A percentile compares a stretch with the other conserved stretches of the same genome.
phyloP scores from a whole-genome alignment of 2,329 filamentous ascomycete species.

The Nigrograna mackinnonii region DNA sequence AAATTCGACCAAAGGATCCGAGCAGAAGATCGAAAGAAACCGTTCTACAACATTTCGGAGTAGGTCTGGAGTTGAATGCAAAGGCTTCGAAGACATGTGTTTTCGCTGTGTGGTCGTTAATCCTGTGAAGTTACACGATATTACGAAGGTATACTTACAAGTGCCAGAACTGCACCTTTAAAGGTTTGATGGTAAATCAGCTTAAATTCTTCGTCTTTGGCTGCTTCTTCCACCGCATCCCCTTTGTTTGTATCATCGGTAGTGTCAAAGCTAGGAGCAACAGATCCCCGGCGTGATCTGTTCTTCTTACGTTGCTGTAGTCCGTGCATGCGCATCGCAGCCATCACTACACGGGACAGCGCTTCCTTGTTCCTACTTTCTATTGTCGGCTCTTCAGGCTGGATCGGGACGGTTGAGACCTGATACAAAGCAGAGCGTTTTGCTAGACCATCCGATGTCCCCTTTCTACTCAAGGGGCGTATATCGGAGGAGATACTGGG shows the following conservation, averaged over 20 bases:
- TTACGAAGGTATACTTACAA: conserved; percentile 27
- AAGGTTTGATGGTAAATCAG: conserved; percentile 56
- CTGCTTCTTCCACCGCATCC: conserved; percentile 28
- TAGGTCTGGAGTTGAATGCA: conserved; percentile 46
- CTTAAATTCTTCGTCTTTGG: conserved; percentile 56
- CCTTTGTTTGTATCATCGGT: conserved; percentile 17
- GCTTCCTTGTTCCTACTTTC: conserved; percentile 54
- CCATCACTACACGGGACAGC: conserved; percentile 55
- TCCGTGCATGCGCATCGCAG: conserved; percentile 57
- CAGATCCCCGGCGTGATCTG: conserved; percentile 26
- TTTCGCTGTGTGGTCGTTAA: conserved; percentile 28
- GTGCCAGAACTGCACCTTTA: conserved; percentile 53
- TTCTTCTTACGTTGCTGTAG: conserved; percentile 48
- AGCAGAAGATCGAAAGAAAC: conserved; percentile 50
- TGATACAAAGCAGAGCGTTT: conserved; percentile 37
- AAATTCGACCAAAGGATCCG: conserved; percentile 43
- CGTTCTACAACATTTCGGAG: conserved; percentile 53
- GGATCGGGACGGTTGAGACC: conserved; percentile 33
- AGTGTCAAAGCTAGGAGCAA: conserved; percentile 18
- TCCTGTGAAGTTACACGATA: neutral
- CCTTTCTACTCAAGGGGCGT: conserved; percentile 34
- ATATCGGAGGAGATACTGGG: conserved; percentile 36
- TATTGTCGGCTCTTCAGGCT: conserved; percentile 34
- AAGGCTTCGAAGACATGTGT: conserved; percentile 38
- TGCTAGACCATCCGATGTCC: conserved; percentile 20